A percentile compares a stretch with the other conserved stretches of the same genome.
phyloP scores from a whole-genome alignment of 768 basidiomycete species.

The Serendipita sp. region DNA sequence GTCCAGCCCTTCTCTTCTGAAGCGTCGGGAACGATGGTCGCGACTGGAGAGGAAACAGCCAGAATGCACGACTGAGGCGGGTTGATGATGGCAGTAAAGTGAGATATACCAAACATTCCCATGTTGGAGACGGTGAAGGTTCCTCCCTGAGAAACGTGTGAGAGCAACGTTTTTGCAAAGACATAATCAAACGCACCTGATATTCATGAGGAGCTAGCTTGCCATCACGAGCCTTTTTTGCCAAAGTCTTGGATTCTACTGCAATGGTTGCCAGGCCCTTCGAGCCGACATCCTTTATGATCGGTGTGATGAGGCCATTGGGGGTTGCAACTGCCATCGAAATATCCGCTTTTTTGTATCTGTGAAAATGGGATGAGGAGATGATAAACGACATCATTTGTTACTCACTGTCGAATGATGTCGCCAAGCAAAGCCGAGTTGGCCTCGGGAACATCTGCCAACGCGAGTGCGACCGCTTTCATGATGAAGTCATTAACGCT shows the following conservation, averaged over 20 bases:
- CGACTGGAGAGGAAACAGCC: slow-evolving; percentile 76
- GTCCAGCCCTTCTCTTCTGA: slow-evolving; percentile 93
- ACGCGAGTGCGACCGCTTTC: slow-evolving; percentile 82
- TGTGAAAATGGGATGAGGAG: slow-evolving; percentile 15
- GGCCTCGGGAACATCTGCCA: slow-evolving; percentile 90
- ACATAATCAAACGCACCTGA: slow-evolving; percentile 40
- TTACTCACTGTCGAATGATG: slow-evolving; percentile 74
- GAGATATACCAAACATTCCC: slow-evolving; percentile 90
- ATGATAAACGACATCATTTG: neutral
- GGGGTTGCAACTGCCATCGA: slow-evolving; percentile 95
- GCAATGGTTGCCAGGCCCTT: slow-evolving; percentile 93
- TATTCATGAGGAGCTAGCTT: slow-evolving; percentile 92
- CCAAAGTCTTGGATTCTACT: slow-evolving; percentile 78
- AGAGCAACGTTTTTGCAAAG: neutral
- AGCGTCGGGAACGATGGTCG: slow-evolving; percentile 74
- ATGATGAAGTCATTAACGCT: slow-evolving; percentile 98
- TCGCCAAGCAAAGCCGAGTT: slow-evolving; percentile 98
- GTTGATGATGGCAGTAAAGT: slow-evolving; percentile 99
- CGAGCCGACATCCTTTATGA: slow-evolving; percentile 80
- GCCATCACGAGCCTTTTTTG: slow-evolving; percentile 91
- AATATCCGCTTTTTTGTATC: slow-evolving; percentile 95
- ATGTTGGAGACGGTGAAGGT: slow-evolving; percentile 98
- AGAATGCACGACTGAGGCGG: slow-evolving; percentile 96
- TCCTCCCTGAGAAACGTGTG: slow-evolving; percentile 47
- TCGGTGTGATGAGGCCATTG: slow-evolving; percentile 91